These are phyloP conservation scores for Tetrapisispora fleetii DNA, from an alignment of 805 yeast genomes.

Conservation along the genomic window DNA sequence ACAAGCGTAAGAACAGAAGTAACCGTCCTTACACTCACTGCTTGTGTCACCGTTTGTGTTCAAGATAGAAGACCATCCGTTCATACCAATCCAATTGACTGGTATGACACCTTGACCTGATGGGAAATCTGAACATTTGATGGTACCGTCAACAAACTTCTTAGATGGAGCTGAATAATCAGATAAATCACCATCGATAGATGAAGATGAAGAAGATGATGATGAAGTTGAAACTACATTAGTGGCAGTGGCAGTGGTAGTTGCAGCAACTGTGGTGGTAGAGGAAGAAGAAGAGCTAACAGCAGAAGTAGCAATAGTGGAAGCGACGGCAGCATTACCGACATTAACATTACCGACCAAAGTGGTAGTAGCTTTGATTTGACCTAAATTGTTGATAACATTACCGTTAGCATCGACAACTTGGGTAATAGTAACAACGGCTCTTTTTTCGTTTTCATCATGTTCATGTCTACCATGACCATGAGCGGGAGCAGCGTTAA, in stretches of 20 bases:
- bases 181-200: slow-evolving; percentile 47
- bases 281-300: slow-evolving; percentile 13
- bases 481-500: slow-evolving; percentile 18
- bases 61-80: slow-evolving; percentile 39
- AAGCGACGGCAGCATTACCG: slow-evolving; percentile 18
- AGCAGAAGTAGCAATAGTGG: slow-evolving; percentile 13
- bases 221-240: slow-evolving; percentile 15
- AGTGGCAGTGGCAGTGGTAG: slow-evolving; percentile 22
- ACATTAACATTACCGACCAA: slow-evolving; percentile 17
- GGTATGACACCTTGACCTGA: slow-evolving; percentile 64
- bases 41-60: slow-evolving; percentile 43
- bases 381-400: slow-evolving; percentile 17
- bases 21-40: slow-evolving; percentile 70
- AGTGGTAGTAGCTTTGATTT: slow-evolving; percentile 18
- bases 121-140: slow-evolving; percentile 61
- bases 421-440: slow-evolving; percentile 27
- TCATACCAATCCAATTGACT: slow-evolving; percentile 44
- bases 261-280: slow-evolving; percentile 16
- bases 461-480: slow-evolving; percentile 16
- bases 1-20: slow-evolving; percentile 95
- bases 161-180: slow-evolving; percentile 46
- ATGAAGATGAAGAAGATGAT: slow-evolving; percentile 20
- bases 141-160: slow-evolving; percentile 59
- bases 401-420: slow-evolving; percentile 26
- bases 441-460: slow-evolving; percentile 22